A percentile compares a stretch with the other conserved stretches of the same genome.
Evolutionary conservation across 2,329 filamentous ascomycete species (phyloP).

Genomic region (Thelonectria olida): DNA sequence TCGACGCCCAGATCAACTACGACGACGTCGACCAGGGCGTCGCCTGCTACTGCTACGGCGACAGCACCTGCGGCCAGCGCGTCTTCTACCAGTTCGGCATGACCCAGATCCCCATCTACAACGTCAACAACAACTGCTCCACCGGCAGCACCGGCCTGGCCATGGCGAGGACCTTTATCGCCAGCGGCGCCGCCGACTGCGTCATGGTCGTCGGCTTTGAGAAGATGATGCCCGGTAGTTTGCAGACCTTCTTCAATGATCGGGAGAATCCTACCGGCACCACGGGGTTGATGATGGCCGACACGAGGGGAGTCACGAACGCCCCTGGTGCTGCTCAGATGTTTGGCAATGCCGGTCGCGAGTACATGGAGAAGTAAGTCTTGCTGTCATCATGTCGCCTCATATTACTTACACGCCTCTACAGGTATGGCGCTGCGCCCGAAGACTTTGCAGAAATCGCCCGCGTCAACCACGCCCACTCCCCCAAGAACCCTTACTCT

Average conservation of each 20-base stretch:
- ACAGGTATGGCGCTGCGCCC: conserved; percentile 79
- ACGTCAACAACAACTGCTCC: conserved; percentile 98
- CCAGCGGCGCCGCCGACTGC: conserved; percentile 84
- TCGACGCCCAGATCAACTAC: conserved; percentile 90
- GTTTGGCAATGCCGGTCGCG: conserved; percentile 92
- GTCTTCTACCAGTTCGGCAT: conserved; percentile 99
- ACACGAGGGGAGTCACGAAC: conserved; percentile 82
- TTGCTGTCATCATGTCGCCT: not conserved
- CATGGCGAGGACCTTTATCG: conserved; percentile 83
- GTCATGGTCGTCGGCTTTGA: conserved; percentile 94
- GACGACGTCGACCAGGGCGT: conserved; percentile 95
- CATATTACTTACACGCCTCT: conserved; percentile 25
- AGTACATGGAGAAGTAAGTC: conserved; percentile 91
- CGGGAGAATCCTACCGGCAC: conserved; percentile 81
- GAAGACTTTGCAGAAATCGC: conserved; percentile 96
- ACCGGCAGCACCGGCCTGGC: conserved; percentile 92
- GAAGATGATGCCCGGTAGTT: conserved; percentile 95
- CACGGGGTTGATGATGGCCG: conserved; percentile 79
- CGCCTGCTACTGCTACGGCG: conserved; percentile 98
- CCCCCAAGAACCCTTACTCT: conserved; percentile 93
- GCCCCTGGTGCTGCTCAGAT: conserved; percentile 89
- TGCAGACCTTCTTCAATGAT: conserved; percentile 87
- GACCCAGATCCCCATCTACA: conserved; percentile 95
- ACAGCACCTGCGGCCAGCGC: conserved; percentile 92
- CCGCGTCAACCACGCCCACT: conserved; percentile 92